Base-by-base conservation (phyloP, 768 basidiomycete species). In the Cantharellus cinnabarinus region DNA sequence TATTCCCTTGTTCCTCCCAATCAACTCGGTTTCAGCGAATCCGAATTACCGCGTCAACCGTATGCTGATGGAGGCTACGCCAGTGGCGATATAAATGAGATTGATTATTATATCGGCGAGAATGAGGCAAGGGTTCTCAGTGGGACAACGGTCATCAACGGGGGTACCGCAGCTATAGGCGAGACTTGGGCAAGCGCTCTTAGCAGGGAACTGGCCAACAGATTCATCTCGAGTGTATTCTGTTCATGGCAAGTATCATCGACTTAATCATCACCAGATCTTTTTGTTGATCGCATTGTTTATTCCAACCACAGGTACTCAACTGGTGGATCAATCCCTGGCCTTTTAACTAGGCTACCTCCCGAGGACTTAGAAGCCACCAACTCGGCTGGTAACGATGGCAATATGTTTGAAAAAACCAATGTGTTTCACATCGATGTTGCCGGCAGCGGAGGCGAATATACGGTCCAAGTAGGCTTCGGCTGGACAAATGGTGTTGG, bases 331-430 rank as follows among this genome's bases (percentile, higher is more conserved):
- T 81, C 81, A 2, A 85, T 97, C 51, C 75, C 79, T 20, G 77
- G 76, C 14, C 20, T 89, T 42, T 70, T 93, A 2, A 76, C 83
- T 29, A 77, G 79, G 60, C 74, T 94, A 29, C 78, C 89, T 0
- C 75, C 80, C 63, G 70, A 74, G 14, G 79, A 84, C 67, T 74
- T 90, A 59, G 83, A 85, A 63, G 73, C 83, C 4, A 87, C 81
- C 0, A 68, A 72, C 20, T 59, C 48, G 42, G 48, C 35, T 4
- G 7, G 41, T 44, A 48, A 63, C 34, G 58, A 44, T 59, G 59
- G 50, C 0, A 63, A 89, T 82, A 89, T 89, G 85, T 90, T 80
- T 62, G 87, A 89, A 68, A 88, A 90, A 69, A 90, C 90, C 71
- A 89, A 87, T 2, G 77, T 76, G 48, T 67, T 79, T 5, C 81